A percentile compares a stretch with the other conserved stretches of the same genome.
Evolutionary conservation across 768 basidiomycete species (phyloP).

Genomic region (Russula foetens): DNA sequence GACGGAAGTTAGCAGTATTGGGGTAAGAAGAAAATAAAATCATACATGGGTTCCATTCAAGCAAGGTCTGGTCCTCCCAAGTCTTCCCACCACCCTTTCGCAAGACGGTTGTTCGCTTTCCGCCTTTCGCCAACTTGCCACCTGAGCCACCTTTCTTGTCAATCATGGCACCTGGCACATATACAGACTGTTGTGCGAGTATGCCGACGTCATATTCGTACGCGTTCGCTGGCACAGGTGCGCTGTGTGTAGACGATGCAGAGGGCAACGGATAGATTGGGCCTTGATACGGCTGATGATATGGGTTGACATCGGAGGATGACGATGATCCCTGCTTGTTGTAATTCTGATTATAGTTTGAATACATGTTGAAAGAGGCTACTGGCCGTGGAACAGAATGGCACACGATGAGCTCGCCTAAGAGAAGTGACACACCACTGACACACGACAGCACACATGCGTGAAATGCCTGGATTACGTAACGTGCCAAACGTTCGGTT

Average conservation of each 20-base stretch:
- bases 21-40: constrained; percentile 15
- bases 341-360: constrained; percentile 42
- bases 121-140: constrained; percentile 80
- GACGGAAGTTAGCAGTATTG: constrained; percentile 11
- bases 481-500: neutral
- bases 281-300: constrained; percentile 73
- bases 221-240: constrained; percentile 81
- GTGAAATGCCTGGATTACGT: neutral
- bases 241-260: constrained; percentile 56
- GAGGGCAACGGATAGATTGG: constrained; percentile 60
- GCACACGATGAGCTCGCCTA: too few species aligned
- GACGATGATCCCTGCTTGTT: constrained; percentile 12
- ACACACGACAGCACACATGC: neutral
- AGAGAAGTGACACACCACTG: too few species aligned
- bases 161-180: constrained; percentile 86
- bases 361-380: constrained; percentile 33
- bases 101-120: constrained; percentile 88
- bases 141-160: constrained; percentile 82
- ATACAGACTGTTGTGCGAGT: constrained; percentile 84
- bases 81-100: constrained; percentile 94
- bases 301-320: constrained; percentile 61
- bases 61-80: constrained; percentile 96
- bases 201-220: constrained; percentile 92
- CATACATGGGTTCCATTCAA: constrained; percentile 97
- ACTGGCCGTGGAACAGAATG: neutral